Evolutionary conservation across 257 asterid species (phyloP).

Genomic region (Plantago elongata): DNA sequence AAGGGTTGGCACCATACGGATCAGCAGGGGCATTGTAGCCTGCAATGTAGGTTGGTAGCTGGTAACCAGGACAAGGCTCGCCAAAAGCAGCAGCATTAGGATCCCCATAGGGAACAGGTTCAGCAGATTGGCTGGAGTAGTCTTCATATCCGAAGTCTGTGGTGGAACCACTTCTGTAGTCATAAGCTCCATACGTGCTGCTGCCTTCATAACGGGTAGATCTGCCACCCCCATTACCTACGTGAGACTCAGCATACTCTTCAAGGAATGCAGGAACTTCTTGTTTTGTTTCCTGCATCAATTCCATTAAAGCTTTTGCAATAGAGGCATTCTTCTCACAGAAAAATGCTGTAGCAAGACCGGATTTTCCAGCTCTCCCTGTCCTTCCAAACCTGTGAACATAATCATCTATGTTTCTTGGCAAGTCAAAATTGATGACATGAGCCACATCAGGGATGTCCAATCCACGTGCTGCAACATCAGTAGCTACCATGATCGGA

Average conservation of each 20-base stretch:
- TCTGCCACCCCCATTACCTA: conserved; percentile 19
- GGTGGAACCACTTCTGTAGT: conserved; percentile 19
- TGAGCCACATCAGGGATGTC: conserved; percentile 78
- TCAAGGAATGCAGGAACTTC: conserved; percentile 52
- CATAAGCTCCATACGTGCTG: conserved; percentile 30
- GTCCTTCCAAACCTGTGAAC: conserved; percentile 86
- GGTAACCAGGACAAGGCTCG: conserved; percentile 5
- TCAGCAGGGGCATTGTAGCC: conserved; percentile 14
- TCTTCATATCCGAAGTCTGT: conserved; percentile 9
- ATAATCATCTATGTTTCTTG: conserved; percentile 50
- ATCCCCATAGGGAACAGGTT: conserved; percentile 2
- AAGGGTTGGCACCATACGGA: not conserved
- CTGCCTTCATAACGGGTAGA: conserved; percentile 22
- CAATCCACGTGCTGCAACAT: conserved; percentile 71
- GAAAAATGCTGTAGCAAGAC: conserved; percentile 80
- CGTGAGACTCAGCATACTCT: conserved; percentile 33
- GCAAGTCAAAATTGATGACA: conserved; percentile 70
- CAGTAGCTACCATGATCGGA: conserved; percentile 71
- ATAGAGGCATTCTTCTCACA: conserved; percentile 42
- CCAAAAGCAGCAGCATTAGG: conserved; percentile 11
- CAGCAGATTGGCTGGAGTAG: conserved; percentile 22
- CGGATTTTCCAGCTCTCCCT: conserved; percentile 85
- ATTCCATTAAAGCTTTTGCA: conserved; percentile 49
- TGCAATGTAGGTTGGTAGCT: conserved; percentile 7
- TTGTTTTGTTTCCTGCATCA: conserved; percentile 64